Evolutionary conservation across 148 eudicot genomes (phyloP).

Genomic region (Silene latifolia): DNA sequence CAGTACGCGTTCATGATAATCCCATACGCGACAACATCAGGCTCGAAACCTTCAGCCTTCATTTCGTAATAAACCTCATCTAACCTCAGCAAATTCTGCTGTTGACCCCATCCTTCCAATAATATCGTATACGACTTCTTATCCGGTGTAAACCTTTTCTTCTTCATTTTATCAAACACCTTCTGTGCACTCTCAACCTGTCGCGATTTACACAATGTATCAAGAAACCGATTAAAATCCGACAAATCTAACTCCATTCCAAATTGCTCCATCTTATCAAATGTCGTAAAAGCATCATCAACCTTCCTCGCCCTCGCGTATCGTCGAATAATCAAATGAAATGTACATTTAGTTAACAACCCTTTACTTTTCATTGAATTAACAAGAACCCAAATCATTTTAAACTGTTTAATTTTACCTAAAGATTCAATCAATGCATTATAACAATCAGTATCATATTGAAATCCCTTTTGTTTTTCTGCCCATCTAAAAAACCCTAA

Average conservation of each 20-base stretch:
- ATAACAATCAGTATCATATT: conserved; percentile 45
- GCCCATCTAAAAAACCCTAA: conserved; percentile 80
- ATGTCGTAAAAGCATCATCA: conserved; percentile 61
- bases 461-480: conserved; percentile 57
- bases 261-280: conserved; percentile 61
- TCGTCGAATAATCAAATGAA: conserved; percentile 59
- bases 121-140: conserved; percentile 62
- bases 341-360: conserved; percentile 52
- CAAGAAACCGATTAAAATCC: conserved; percentile 66
- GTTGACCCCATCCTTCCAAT: conserved; percentile 84
- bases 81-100: conserved; percentile 50
- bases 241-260: conserved; percentile 51
- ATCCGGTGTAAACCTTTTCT: conserved; percentile 54
- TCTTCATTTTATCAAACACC: conserved; percentile 74
- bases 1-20: conserved; percentile 76
- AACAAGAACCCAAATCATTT: conserved; percentile 55
- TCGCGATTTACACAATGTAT: conserved; percentile 57
- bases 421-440: conserved; percentile 66
- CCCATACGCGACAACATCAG: conserved; percentile 78
- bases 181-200: conserved; percentile 63
- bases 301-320: conserved; percentile 70
- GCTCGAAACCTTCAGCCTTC: conserved; percentile 67
- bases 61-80: conserved; percentile 71
- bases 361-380: conserved; percentile 56
- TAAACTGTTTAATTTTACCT: conserved; percentile 85